Evolutionary conservation across 208 protist genomes (phyloP), one percentile per base, ranked within the genome.

Genomic region (Angomonas ambiguus): DNA sequence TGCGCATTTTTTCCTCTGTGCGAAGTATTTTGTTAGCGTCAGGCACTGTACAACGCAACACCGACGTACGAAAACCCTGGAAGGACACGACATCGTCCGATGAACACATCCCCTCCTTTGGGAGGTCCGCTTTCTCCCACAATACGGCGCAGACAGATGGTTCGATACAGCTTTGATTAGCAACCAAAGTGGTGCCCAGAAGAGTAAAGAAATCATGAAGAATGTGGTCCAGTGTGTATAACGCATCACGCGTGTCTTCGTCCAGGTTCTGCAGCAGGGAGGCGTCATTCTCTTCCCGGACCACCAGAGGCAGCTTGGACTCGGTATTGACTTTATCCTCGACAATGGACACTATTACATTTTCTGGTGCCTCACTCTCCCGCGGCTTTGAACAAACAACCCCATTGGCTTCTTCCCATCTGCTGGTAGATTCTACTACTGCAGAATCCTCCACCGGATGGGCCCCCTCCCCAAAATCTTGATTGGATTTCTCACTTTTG

Each of bases 201-300:
- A 48, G 31, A 27, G 59, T 48, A 27, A 71, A 79, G 51, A 71
- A 79, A 53, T 79, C 74, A 53, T 69, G 32, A 69, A 61, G 0
- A 48, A 48, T 25, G 13, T 34, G 42, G 13, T 62, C 33, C 5
- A 62, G 38, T 32, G 30, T 27, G 34, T 51, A 62, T 22, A 24
- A 22, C 0, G 53, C 53, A 5, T 4, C 8, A 10, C 11, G 5
- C 8, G 49, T 30, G 20, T 55, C 49, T 28, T 55, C 49, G 24
- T 55, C 49, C 20, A 20, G 11, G 20, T 30, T 6, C 8, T 30
- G 8, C 49, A 28, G 20, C 20, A 20, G 22, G 20, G 11, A 4
- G 20, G 49, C 16, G 49, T 18, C 4, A 28, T 55, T 20, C 16
- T 20, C 4, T 28, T 55, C 49, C 49, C 13, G 5, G 8, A 41